Percentiles rank a stretch among this genome's conserved stretches.
Evolutionary conservation across 768 basidiomycete species (phyloP).

Genomic region (Leccinum obscurum): DNA sequence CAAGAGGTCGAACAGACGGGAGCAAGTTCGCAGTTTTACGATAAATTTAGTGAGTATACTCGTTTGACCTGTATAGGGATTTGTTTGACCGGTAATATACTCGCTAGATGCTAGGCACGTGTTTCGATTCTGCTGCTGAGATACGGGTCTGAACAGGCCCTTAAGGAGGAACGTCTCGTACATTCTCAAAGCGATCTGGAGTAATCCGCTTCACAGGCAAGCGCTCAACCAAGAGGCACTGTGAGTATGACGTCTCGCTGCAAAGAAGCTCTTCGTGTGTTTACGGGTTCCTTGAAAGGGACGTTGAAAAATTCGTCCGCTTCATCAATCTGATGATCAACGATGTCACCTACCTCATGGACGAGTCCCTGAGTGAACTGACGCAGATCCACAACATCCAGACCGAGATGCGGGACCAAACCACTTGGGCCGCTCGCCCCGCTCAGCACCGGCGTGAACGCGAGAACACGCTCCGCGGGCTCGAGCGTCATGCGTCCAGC

Average conservation of each 20-base stretch:
- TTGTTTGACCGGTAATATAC: slow-evolving; percentile 5
- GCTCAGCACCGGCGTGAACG: slow-evolving; percentile 80
- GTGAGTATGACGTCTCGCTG: slow-evolving; percentile 42
- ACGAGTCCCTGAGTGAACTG: slow-evolving; percentile 90
- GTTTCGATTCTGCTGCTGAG: slow-evolving; percentile 11
- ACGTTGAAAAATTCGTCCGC: slow-evolving; percentile 90
- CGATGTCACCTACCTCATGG: slow-evolving; percentile 97
- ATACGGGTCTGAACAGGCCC: slow-evolving; percentile 19
- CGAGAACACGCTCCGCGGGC: slow-evolving; percentile 69
- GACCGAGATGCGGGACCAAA: slow-evolving; percentile 76
- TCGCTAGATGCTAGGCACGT: slow-evolving; percentile 53
- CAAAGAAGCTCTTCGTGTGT: neutral
- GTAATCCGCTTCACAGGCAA: slow-evolving; percentile 84
- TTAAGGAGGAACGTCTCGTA: slow-evolving; percentile 80
- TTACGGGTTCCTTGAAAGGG: slow-evolving; percentile 42
- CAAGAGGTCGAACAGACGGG: slow-evolving; percentile 97
- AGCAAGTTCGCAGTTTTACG: slow-evolving; percentile 97
- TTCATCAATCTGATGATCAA: slow-evolving; percentile 99
- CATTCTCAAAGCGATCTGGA: slow-evolving; percentile 89
- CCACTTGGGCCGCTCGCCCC: slow-evolving; percentile 66
- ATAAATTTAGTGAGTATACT: slow-evolving; percentile 81
- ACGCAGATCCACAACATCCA: slow-evolving; percentile 87
- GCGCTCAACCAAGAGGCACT: slow-evolving; percentile 78
- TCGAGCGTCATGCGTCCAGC: slow-evolving; percentile 82
- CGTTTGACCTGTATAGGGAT: slow-evolving; percentile 6